Evolutionary conservation across 2,329 filamentous ascomycete species (phyloP).

Genomic region (Calonectria multiphialidica): DNA sequence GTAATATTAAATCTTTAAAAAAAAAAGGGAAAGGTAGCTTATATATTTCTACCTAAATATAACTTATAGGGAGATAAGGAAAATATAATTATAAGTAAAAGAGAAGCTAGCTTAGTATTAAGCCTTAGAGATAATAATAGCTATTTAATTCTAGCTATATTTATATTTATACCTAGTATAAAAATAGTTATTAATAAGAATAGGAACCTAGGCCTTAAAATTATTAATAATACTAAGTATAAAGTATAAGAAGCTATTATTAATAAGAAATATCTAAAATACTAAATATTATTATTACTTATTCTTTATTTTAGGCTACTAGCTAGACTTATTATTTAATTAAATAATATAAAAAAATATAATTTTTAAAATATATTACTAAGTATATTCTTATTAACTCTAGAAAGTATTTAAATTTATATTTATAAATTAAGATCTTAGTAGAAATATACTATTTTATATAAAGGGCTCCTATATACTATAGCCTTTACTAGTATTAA

Average conservation of each 20-base stretch:
- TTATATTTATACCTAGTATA: conserved; percentile 7
- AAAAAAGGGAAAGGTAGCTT: neutral
- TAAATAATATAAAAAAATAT: neutral
- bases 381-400: neutral
- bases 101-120: neutral
- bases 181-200: conserved; percentile 5
- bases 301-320: neutral
- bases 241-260: neutral
- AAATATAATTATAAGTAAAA: neutral
- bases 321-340: neutral
- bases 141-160: neutral
- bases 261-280: neutral
- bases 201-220: neutral
- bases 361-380: neutral
- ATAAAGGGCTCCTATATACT: neutral
- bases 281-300: neutral
- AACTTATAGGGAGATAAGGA: neutral
- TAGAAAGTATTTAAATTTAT: neutral
- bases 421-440: neutral
- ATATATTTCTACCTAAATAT: neutral
- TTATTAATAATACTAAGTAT: conserved; percentile 1
- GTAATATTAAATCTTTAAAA: neutral
- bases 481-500: neutral
- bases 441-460: neutral
- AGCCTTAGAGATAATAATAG: neutral